A percentile compares a stretch with the other conserved stretches of the same genome.
phyloP scores from a whole-genome alignment of 306 rosid species.

The Cucurbita moschata region DNA sequence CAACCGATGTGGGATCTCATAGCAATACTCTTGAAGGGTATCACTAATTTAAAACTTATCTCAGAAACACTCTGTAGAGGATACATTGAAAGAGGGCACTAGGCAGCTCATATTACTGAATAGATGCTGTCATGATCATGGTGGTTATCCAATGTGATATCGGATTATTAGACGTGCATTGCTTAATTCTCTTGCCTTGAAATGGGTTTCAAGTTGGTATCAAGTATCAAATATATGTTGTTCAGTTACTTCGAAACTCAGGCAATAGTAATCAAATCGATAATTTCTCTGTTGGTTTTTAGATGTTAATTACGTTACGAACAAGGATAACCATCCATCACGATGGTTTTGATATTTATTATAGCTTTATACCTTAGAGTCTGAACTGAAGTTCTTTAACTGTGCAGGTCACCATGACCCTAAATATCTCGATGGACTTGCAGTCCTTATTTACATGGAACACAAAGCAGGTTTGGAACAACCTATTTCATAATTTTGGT shows the following conservation, averaged over 20 bases:
- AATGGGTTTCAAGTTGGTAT: neutral
- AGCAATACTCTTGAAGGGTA: neutral
- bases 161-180: neutral
- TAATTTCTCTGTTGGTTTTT: neutral
- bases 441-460: constrained; percentile 76
- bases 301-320: neutral
- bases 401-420: constrained; percentile 53
- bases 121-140: neutral
- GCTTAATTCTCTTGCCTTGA: neutral
- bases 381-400: neutral
- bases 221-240: neutral
- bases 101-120: neutral
- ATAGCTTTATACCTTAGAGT: neutral
- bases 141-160: neutral
- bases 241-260: neutral
- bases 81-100: neutral
- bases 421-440: constrained; percentile 60
- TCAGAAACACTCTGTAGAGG: neutral
- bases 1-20: no score
- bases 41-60: neutral
- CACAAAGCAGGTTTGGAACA: constrained; percentile 50
- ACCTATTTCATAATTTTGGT: neutral
- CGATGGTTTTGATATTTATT: neutral
- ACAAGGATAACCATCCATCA: neutral
- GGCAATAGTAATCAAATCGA: neutral